Evolutionary conservation across 1,284 basidiomycete genomes (phyloP).

Genomic region (Vanrija humicola): DNA sequence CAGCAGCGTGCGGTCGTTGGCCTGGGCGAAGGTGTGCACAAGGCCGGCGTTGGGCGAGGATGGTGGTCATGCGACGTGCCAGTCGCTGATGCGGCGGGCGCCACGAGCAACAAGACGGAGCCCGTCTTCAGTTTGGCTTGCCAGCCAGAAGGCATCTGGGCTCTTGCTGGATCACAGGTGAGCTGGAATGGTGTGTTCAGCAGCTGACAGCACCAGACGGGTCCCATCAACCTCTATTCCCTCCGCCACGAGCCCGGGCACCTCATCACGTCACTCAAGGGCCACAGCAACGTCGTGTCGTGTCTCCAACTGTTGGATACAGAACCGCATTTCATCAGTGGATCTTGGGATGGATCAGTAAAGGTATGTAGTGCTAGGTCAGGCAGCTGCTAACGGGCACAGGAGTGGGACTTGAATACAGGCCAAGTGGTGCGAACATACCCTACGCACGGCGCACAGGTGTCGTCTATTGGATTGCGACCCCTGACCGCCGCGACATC

Average conservation of each 20-base stretch:
- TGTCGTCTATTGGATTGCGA: conserved; percentile 74
- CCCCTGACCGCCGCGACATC: conserved; percentile 50
- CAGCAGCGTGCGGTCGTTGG: conserved; percentile 84
- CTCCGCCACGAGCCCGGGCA: conserved; percentile 87
- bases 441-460: conserved; percentile 77
- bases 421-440: conserved; percentile 76
- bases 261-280: conserved; percentile 67
- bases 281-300: conserved; percentile 76
- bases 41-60: conserved; percentile 75
- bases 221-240: conserved; percentile 85
- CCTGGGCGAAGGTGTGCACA: conserved; percentile 86
- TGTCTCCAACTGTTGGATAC: conserved; percentile 72
- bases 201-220: conserved; percentile 55
- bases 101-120: conserved; percentile 48
- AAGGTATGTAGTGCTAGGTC: conserved; percentile 57
- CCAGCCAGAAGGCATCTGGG: conserved; percentile 87
- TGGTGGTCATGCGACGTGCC: conserved; percentile 68
- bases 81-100: conserved; percentile 20
- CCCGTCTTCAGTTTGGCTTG: conserved; percentile 83
- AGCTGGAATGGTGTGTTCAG: too few relatives aligned
- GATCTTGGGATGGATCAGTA: conserved; percentile 90
- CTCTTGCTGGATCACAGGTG: conserved; percentile 64
- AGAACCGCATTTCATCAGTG: conserved; percentile 81
- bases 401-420: conserved; percentile 98
- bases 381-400: conserved; percentile 5